Conservation (phyloP, 495 filamentous ascomycete species). For the Penicillium cinerascens region DNA sequence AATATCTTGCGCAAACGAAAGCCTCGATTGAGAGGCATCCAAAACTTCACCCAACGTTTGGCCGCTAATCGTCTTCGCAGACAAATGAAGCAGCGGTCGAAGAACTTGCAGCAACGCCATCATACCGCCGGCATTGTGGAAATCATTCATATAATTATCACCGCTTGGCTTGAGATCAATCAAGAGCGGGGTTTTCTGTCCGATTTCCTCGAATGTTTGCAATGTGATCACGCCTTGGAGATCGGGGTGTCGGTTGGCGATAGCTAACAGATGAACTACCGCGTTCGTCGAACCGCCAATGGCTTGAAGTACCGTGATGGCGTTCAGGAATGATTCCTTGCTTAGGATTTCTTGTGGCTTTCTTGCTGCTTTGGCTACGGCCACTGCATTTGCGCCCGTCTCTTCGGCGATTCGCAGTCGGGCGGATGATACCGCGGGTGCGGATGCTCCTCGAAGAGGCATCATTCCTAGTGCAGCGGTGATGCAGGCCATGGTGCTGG, state of each 20-base stretch:
- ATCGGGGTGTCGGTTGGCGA: slow-evolving; percentile 55
- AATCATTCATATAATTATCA: slow-evolving; percentile 68
- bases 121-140: slow-evolving; percentile 68
- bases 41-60: slow-evolving; percentile 56
- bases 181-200: slow-evolving; percentile 55
- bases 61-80: slow-evolving; percentile 56
- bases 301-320: slow-evolving; percentile 64
- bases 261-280: slow-evolving; percentile 64
- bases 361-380: slow-evolving; percentile 33
- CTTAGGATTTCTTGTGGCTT: slow-evolving; percentile 57
- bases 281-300: slow-evolving; percentile 69
- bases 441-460: slow-evolving; percentile 57
- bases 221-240: slow-evolving; percentile 54
- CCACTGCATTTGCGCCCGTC: slow-evolving; percentile 56
- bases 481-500: slow-evolving; percentile 67
- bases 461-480: slow-evolving; percentile 62
- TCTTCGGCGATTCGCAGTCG: slow-evolving; percentile 61
- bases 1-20: slow-evolving; percentile 39
- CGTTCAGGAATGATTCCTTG: slow-evolving; percentile 61
- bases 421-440: slow-evolving; percentile 62
- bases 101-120: slow-evolving; percentile 52
- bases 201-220: slow-evolving; percentile 57
- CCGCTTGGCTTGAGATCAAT: slow-evolving; percentile 67
- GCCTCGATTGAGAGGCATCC: slow-evolving; percentile 40
- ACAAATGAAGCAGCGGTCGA: slow-evolving; percentile 53